A percentile compares a stretch with the other conserved stretches of the same genome.
Conservation (phyloP, 2,329 filamentous ascomycete genomes). For the Colletotrichum sp. region DNA sequence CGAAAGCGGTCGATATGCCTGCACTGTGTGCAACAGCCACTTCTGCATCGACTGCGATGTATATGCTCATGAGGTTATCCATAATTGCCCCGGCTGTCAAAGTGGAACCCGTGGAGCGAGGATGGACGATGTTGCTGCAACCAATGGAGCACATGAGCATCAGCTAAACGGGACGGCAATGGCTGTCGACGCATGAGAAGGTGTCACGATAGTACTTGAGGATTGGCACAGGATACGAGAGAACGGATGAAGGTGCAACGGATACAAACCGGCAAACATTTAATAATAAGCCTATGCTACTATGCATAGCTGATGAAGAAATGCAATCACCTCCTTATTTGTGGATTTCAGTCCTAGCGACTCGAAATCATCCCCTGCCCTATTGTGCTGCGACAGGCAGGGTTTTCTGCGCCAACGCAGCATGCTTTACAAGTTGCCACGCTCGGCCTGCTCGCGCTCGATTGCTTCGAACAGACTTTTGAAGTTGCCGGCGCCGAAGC, state of each 20-base stretch:
- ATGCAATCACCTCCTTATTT: neutral
- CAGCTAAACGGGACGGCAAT: slow-evolving; percentile 45
- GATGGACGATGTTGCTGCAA: slow-evolving; percentile 24
- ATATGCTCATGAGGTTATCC: slow-evolving; percentile 90
- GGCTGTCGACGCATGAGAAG: slow-evolving; percentile 41
- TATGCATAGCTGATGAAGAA: neutral
- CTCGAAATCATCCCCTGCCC: neutral
- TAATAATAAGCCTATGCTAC: neutral
- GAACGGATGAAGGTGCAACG: neutral
- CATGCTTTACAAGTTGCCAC: slow-evolving; percentile 74
- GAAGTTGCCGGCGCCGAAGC: slow-evolving; percentile 95
- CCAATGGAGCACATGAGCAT: slow-evolving; percentile 30
- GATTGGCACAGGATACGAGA: neutral
- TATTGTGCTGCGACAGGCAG: neutral
- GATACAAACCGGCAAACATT: neutral
- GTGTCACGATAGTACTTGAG: neutral
- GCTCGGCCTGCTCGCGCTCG: slow-evolving; percentile 86
- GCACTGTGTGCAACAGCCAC: slow-evolving; percentile 83
- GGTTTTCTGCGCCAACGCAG: neutral
- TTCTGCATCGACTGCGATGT: slow-evolving; percentile 99
- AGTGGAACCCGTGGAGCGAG: slow-evolving; percentile 45
- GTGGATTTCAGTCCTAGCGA: neutral
- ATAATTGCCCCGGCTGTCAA: slow-evolving; percentile 94
- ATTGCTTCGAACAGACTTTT: slow-evolving; percentile 95
- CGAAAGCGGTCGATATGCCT: slow-evolving; percentile 88